phyloP scores from a whole-genome alignment of 495 filamentous ascomycete species.

The Emericellopsis terricola region DNA sequence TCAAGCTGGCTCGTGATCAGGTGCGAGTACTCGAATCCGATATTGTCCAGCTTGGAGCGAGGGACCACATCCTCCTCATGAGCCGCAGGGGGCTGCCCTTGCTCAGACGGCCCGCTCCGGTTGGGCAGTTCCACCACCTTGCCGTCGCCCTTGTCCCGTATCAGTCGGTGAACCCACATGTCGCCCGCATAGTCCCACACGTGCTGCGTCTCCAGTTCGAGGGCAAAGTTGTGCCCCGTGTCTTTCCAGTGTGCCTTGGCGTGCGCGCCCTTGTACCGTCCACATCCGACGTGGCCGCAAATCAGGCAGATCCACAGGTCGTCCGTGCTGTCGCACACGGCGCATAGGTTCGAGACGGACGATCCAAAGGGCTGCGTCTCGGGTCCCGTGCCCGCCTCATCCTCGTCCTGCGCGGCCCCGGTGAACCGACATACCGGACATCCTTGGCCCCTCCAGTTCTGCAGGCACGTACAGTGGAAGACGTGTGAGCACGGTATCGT shows the following conservation, averaged over 20 bases:
- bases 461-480: constrained; percentile 91
- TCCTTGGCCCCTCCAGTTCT: constrained; percentile 87
- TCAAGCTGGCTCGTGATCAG: constrained; percentile 84
- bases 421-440: constrained; percentile 93
- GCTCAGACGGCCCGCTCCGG: constrained; percentile 5
- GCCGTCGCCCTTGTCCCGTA: constrained; percentile 79
- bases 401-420: constrained; percentile 16
- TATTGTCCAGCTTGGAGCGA: constrained; percentile 76
- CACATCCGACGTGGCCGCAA: constrained; percentile 85
- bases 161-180: constrained; percentile 86
- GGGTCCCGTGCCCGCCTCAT: constrained; percentile 18
- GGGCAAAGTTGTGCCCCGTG: constrained; percentile 73
- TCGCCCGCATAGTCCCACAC: constrained; percentile 97
- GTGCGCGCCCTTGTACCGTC: constrained; percentile 83
- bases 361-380: constrained; percentile 31
- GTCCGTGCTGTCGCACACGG: constrained; percentile 50
- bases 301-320: constrained; percentile 94
- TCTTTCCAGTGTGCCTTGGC: constrained; percentile 88
- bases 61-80: constrained; percentile 55
- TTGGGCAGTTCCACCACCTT: constrained; percentile 71
- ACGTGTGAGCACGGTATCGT: constrained; percentile 97
- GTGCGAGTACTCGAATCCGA: constrained; percentile 86
- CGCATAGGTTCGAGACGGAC: constrained; percentile 36
- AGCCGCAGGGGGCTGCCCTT: constrained; percentile 4
- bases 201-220: constrained; percentile 82